These are phyloP conservation scores for Phallus indusiatus DNA, from an alignment of 768 basidiomycete genomes.

Conservation along the genomic window DNA sequence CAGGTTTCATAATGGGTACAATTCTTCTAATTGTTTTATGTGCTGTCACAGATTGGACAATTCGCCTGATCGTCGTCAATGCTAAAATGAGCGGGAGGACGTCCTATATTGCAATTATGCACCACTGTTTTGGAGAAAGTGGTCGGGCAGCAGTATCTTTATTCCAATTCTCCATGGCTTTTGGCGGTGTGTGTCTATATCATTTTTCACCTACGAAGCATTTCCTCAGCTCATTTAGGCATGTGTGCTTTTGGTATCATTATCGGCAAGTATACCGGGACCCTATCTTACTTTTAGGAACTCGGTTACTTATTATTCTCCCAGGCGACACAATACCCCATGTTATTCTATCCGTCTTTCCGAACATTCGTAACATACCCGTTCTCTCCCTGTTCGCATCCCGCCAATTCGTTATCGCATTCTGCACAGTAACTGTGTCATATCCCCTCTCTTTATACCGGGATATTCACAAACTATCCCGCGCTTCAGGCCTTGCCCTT, in stretches of 20 bases:
- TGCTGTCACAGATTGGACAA: slow-evolving; percentile 93
- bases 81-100: slow-evolving; percentile 90
- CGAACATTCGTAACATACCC: slow-evolving; percentile 50
- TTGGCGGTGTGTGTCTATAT: slow-evolving; percentile 59
- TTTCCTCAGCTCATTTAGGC: slow-evolving; percentile 33
- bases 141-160: slow-evolving; percentile 93
- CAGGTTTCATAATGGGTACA: slow-evolving; percentile 86
- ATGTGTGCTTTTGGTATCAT: slow-evolving; percentile 99
- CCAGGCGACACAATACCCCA: slow-evolving; percentile 92
- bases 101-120: slow-evolving; percentile 92
- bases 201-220: neutral
- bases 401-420: slow-evolving; percentile 79
- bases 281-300: neutral
- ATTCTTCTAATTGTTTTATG: slow-evolving; percentile 75
- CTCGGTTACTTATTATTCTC: neutral
- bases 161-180: slow-evolving; percentile 97
- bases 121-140: slow-evolving; percentile 80
- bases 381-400: slow-evolving; percentile 71
- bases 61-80: slow-evolving; percentile 89
- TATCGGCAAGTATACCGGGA: slow-evolving; percentile 37
- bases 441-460: slow-evolving; percentile 94
- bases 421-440: slow-evolving; percentile 82
- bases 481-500: slow-evolving; percentile 85
- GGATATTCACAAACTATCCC: slow-evolving; percentile 93
- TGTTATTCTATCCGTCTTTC: slow-evolving; percentile 83